A percentile compares a stretch with the other conserved stretches of the same genome.
phyloP scores from a whole-genome alignment of 352 stramenopile genomes.

The Phytophthora fragariae region DNA sequence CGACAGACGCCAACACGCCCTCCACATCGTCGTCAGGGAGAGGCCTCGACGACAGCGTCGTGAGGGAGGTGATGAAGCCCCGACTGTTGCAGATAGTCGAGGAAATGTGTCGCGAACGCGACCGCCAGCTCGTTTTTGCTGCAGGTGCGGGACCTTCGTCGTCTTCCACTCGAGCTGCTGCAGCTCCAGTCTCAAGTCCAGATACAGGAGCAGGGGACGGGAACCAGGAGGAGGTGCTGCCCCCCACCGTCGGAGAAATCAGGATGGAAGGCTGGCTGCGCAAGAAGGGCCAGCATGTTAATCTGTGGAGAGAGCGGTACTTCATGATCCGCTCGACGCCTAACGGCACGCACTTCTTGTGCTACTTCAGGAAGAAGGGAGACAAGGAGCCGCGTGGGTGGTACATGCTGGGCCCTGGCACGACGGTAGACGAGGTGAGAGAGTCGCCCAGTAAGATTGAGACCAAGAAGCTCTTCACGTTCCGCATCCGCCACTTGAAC shows the following conservation, averaged over 20 bases:
- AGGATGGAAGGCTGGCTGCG: constrained; percentile 87
- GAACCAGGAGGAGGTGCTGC: constrained; percentile 12
- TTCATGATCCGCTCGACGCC: constrained; percentile 90
- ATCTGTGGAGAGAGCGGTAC: constrained; percentile 86
- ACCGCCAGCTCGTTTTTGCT: constrained; percentile 42
- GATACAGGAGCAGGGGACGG: constrained; percentile 12
- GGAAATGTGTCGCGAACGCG: constrained; percentile 76
- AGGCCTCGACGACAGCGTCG: constrained; percentile 62
- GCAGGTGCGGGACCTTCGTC: constrained; percentile 2
- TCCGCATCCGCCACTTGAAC: constrained; percentile 75
- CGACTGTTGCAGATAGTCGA: constrained; percentile 79
- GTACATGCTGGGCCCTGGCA: constrained; percentile 83
- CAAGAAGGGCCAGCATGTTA: constrained; percentile 90
- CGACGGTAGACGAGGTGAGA: constrained; percentile 84
- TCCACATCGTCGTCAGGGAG: constrained; percentile 25
- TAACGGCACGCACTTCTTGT: constrained; percentile 83
- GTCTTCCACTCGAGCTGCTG: constrained; percentile 16
- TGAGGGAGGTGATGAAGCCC: constrained; percentile 78
- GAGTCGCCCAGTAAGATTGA: constrained; percentile 90
- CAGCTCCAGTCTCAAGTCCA: constrained; percentile 4
- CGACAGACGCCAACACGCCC: constrained; percentile 18
- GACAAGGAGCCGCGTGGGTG: constrained; percentile 85
- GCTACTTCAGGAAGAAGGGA: constrained; percentile 87
- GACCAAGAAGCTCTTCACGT: constrained; percentile 88
- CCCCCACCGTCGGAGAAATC: constrained; percentile 66